Base-by-base conservation (phyloP, 148 eudicot species). In the Diospyros lotus region DNA sequence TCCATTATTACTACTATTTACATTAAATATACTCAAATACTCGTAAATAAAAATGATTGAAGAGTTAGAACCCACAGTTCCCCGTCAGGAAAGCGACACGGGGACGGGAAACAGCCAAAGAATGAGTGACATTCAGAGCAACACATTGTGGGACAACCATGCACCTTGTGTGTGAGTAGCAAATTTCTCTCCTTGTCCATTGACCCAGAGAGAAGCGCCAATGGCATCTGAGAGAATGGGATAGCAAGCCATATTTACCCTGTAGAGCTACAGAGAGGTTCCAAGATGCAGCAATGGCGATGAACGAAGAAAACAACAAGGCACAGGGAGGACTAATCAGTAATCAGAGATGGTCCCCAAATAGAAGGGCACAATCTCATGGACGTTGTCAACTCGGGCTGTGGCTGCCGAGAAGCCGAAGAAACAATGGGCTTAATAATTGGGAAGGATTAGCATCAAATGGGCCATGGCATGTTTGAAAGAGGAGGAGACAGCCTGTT, bases 401-500 rank as follows among this genome's bases (percentile, higher is more conserved):
- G 28, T 59, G 63, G 7, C 4, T 48, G 52, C 7, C 7, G 52
- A 48, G 7, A 48, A 3, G 52, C 4, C 7, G 52, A 48, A 48
- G 52, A 4, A 48, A 48, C 52, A 48, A 7, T 3, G 52, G 28
- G 40, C 6, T 13, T 14, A 58, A 9, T n/a, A 58, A 13, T 38
- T 61, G 2, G 64, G 42, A 7, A 28, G 9, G 2, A 28, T 2
- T 45, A 39, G 66, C 15, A n/a, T 63, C 40, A 45, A 63, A 41
- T 63, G 45, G 66, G 66, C 66, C 66, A 63, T 63, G 12, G 10
- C 66, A 8, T 63, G 66, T 45, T 63, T 45, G 15, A 44, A 38
- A 63, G 66, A 63, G 66, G 66, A 40, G 39, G 45, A 63, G 66
- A 63, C 66, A 63, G 40, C 3, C 44, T 63, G 66, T 14, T 63